These are phyloP conservation scores for Microcyclospora pomicola DNA, from an alignment of 2,329 filamentous ascomycete species.

Conservation along the genomic window DNA sequence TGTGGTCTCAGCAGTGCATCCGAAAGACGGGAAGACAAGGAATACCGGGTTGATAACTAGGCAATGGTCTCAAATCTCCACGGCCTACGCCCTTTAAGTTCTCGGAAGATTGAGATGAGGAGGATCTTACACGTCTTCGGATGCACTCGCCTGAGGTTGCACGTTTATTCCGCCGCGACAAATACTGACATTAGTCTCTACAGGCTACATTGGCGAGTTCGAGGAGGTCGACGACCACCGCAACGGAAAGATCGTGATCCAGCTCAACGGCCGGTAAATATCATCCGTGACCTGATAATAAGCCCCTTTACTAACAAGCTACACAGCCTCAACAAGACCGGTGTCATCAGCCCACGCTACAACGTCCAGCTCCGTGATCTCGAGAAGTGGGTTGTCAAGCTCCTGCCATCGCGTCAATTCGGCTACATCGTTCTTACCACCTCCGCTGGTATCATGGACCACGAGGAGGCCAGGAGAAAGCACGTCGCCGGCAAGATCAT, in stretches of 20 bases:
- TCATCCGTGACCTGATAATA: neutral
- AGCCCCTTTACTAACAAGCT: slow-evolving; percentile 3
- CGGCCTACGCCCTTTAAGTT: slow-evolving; percentile 99
- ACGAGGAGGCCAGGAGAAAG: slow-evolving; percentile 98
- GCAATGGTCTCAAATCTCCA: slow-evolving; percentile 71
- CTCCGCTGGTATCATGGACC: slow-evolving; percentile 99
- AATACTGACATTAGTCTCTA: slow-evolving; percentile 38
- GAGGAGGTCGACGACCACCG: slow-evolving; percentile 99
- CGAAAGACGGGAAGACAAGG: slow-evolving; percentile 1
- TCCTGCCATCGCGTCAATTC: slow-evolving; percentile 98
- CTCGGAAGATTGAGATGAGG: slow-evolving; percentile 82
- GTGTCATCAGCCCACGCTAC: slow-evolving; percentile 98
- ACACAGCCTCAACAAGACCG: slow-evolving; percentile 78
- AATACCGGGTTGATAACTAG: slow-evolving; percentile 99
- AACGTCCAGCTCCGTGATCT: slow-evolving; percentile 95
- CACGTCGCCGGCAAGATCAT: slow-evolving; percentile 99
- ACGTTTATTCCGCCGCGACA: slow-evolving; percentile 96
- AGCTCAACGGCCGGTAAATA: slow-evolving; percentile 82
- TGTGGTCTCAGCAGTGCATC: neutral
- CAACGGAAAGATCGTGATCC: slow-evolving; percentile 98
- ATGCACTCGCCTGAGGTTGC: slow-evolving; percentile 54
- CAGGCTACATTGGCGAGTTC: slow-evolving; percentile 98
- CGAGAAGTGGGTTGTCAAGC: slow-evolving; percentile 99
- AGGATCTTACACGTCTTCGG: slow-evolving; percentile 97
- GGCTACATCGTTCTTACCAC: slow-evolving; percentile 98